These are phyloP conservation scores for Ailanthus altissimus DNA, from an alignment of 345 rosid genomes.

Conservation along the genomic window DNA sequence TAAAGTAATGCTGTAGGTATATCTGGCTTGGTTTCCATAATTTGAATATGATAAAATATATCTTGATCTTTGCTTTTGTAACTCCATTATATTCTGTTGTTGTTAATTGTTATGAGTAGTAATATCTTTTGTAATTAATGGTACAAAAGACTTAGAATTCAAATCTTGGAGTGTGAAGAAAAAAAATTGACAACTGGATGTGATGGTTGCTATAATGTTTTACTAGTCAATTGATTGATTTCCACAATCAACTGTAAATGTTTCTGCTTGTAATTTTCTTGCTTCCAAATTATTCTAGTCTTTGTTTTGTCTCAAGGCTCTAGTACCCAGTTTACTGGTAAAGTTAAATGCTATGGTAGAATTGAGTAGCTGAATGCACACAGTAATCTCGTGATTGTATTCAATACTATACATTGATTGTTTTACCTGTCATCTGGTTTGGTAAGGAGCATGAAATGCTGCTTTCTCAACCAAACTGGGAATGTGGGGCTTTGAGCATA, in stretches of 20 bases:
- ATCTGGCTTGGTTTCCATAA: not conserved
- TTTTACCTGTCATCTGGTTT: not conserved
- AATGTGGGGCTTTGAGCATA: constrained; percentile 5
- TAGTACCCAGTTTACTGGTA: not conserved
- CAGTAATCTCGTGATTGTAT: constrained; percentile 20
- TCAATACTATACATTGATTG: not conserved
- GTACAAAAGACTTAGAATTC: too few species aligned
- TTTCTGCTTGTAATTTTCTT: not conserved
- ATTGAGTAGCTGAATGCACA: not conserved
- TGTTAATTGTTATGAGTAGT: too few species aligned
- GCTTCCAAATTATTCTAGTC: not conserved
- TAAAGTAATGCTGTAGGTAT: not conserved
- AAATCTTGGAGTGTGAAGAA: not conserved
- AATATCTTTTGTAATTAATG: too few species aligned
- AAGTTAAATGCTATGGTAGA: not conserved
- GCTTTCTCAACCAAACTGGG: not conserved
- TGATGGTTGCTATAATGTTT: not conserved
- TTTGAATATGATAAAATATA: not conserved
- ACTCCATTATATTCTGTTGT: too few species aligned
- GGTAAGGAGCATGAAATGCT: constrained; percentile 19
- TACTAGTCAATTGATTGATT: not conserved
- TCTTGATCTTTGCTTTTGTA: too few species aligned
- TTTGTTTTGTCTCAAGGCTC: not conserved
- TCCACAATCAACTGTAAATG: not conserved
- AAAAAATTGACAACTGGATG: not conserved